Evolutionary conservation across 345 rosid genomes (phyloP), one percentile per base, ranked within the genome.

Genomic region (Bretschneidera sinensis): DNA sequence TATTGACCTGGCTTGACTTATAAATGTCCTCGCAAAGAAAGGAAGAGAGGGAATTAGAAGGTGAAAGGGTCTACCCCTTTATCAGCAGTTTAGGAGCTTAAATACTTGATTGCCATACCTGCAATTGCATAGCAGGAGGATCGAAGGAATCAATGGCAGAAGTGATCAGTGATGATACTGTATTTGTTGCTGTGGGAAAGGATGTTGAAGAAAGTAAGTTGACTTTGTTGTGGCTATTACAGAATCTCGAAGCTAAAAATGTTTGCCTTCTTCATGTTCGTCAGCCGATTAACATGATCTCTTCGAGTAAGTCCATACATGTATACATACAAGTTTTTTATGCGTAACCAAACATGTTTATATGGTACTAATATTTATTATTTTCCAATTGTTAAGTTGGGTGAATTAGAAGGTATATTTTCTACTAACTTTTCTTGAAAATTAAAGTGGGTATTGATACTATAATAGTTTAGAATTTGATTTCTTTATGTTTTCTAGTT

Each of bases 151-250:
- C 72, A 53, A 70, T 78, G 74, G 76, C 79, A 19, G 56, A 54
- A 49, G 59, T 5, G 43, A 63, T 60, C 60, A 75, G 63, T 22
- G 54, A 63, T 55, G 76, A 82, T 17, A 76, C 82, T 24, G 76
- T 86, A 20, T 84, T 77, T 63, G 80, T 84, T 63, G 89, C 89
- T 1, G 85, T 86, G 23, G 87, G 85, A 57, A 78, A 64, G 34
- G 82, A 72, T 33, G 60, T 78, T 19, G 72, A 61, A 64, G 76
- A 81, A 53, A 82, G 79, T 69, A 75, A 71, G 71, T 60, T 57
- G 57, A 78, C 79, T 76, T 66, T 86, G 43, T 55, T 67, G 23
- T 84, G 89, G 89, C 84, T 87, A 31, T 39, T 84, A 55, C 61
- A 61, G 43, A 73, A 62, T 64, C 81, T 86, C 28, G 74, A 58